Evolutionary conservation across 257 asterid species (phyloP).

Genomic region (Oldenlandia corymbosa): DNA sequence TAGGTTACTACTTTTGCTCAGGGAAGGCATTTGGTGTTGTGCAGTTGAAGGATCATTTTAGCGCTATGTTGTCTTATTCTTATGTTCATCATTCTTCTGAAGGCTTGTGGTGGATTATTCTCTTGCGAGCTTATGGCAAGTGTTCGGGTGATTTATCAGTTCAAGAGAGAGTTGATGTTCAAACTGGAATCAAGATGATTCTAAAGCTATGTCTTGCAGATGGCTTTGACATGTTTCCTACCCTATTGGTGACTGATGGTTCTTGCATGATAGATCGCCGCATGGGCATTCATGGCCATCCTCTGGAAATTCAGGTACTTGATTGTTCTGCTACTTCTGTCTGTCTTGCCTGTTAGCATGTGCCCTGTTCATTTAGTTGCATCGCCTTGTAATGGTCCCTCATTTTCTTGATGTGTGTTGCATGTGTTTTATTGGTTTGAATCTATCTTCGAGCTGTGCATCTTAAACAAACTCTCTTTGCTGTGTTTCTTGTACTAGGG

Average conservation of each 20-base stretch:
- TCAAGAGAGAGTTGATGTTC: constrained; percentile 74
- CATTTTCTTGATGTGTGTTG: background rate
- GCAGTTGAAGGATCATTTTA: background rate
- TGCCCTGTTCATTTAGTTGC: background rate
- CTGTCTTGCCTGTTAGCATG: background rate
- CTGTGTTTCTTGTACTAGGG: no score
- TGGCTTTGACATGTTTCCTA: constrained; percentile 85
- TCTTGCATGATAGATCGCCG: constrained; percentile 92
- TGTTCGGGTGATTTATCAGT: constrained; percentile 71
- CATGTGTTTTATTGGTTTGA: no score
- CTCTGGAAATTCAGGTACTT: constrained; percentile 76
- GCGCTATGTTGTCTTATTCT: constrained; percentile 7
- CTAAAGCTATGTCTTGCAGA: constrained; percentile 68
- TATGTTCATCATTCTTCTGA: background rate
- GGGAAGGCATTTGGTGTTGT: background rate
- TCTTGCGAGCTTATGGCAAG: constrained; percentile 77
- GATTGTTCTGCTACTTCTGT: background rate
- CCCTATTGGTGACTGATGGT: constrained; percentile 71
- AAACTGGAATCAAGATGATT: constrained; percentile 73
- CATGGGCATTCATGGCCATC: constrained; percentile 88
- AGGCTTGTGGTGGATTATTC: constrained; percentile 86
- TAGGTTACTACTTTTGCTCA: constrained; percentile 15
- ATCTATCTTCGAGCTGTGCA: no score
- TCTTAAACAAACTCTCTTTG: no score
- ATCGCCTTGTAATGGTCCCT: background rate